Evolutionary conservation across 345 rosid genomes (phyloP).

Genomic region (Eucalyptus curtisii): DNA sequence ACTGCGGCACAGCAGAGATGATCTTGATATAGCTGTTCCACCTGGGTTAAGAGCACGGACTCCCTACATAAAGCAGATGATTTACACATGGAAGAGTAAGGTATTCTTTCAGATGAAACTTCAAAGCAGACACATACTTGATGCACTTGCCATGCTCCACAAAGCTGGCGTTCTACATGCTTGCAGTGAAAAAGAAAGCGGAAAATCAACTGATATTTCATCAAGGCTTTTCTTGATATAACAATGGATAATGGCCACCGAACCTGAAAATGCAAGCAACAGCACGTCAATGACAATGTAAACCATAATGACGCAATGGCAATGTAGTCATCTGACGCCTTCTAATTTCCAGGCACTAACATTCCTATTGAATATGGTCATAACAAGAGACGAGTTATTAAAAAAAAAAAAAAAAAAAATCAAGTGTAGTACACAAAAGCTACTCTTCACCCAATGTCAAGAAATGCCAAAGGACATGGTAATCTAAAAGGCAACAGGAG

Average conservation of each 20-base stretch:
- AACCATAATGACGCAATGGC: neutral
- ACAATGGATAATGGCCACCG: slow-evolving; percentile 95
- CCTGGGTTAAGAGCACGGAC: slow-evolving; percentile 56
- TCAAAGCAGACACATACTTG: slow-evolving; percentile 38
- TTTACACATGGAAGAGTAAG: neutral
- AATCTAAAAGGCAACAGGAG: neutral
- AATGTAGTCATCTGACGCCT: neutral
- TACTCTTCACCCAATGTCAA: neutral
- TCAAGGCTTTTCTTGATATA: slow-evolving; percentile 77
- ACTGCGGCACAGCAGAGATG: slow-evolving; percentile 93
- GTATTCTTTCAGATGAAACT: neutral
- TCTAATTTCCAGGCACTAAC: neutral
- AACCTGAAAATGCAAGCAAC: slow-evolving; percentile 38
- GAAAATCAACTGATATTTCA: slow-evolving; percentile 86
- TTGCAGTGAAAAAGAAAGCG: slow-evolving; percentile 91
- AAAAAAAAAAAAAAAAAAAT: neutral
- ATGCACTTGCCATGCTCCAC: slow-evolving; percentile 96
- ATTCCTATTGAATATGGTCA: neutral
- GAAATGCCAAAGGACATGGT: neutral
- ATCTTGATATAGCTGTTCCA: slow-evolving; percentile 81
- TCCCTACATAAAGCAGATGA: slow-evolving; percentile 39
- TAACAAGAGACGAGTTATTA: neutral
- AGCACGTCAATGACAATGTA: neutral
- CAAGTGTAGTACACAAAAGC: neutral
- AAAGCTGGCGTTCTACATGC: slow-evolving; percentile 93